phyloP scores from a whole-genome alignment of 192 early-diverging fungal species.

The Coemansia nantahalensis region DNA sequence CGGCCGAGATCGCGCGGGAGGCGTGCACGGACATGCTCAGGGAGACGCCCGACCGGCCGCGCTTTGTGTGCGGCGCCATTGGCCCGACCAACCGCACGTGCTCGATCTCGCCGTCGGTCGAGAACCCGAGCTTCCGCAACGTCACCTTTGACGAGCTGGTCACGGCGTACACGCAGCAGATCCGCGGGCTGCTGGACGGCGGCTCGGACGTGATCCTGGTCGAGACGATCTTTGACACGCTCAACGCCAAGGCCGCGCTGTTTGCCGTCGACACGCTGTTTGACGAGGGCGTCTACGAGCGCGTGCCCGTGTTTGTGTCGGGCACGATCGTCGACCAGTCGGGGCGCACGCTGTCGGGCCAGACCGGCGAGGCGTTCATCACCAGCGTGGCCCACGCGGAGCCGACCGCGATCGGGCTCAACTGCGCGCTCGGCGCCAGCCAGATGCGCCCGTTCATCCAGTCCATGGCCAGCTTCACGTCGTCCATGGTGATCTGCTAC shows the following conservation, averaged over 20 bases:
- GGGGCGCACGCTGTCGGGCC: constrained; percentile 93
- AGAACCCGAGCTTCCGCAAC: constrained; percentile 93
- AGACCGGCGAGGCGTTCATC: constrained; percentile 96
- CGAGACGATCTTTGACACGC: constrained; percentile 96
- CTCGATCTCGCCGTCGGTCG: constrained; percentile 96
- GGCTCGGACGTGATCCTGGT: constrained; percentile 91
- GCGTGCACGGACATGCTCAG: constrained; percentile 80
- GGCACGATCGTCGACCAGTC: constrained; percentile 97
- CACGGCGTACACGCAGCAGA: constrained; percentile 87
- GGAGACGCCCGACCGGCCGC: constrained; percentile 71
- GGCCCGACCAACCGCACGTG: constrained; percentile 94
- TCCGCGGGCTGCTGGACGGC: constrained; percentile 88
- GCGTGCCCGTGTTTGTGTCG: constrained; percentile 72
- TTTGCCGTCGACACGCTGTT: constrained; percentile 88
- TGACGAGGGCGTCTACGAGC: constrained; percentile 71
- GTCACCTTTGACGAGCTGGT: constrained; percentile 95
- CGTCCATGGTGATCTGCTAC: constrained; percentile 86
- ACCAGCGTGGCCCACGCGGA: constrained; percentile 74
- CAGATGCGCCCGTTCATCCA: constrained; percentile 97
- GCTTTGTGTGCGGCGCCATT: constrained; percentile 87
- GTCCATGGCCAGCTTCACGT: constrained; percentile 80
- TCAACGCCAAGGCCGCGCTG: constrained; percentile 95
- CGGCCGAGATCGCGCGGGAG: constrained; percentile 79
- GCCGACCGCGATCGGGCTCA: constrained; percentile 89
- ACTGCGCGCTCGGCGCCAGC: constrained; percentile 82